phyloP scores from a whole-genome alignment of 169 alveolate genomes.

The Theileria annulata region DNA sequence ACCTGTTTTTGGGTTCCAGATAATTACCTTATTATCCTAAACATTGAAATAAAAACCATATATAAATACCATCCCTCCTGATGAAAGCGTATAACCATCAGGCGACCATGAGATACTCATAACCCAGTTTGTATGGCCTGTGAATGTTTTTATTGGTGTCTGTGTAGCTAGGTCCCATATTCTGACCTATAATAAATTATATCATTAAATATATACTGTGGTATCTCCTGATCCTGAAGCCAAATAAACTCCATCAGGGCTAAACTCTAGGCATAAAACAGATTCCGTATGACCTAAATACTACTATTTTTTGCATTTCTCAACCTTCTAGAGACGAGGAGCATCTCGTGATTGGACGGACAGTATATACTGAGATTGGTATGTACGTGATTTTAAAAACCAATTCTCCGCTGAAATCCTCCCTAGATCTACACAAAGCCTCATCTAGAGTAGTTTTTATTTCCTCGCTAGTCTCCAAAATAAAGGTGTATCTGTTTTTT shows the following conservation, averaged over 20 bases:
- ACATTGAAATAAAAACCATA: background rate
- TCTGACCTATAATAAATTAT: slow-evolving; percentile 68
- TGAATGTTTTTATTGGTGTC: slow-evolving; percentile 86
- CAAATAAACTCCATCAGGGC: slow-evolving; percentile 88
- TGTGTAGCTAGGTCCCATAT: slow-evolving; percentile 93
- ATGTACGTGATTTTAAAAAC: slow-evolving; percentile 77
- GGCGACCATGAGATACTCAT: slow-evolving; percentile 91
- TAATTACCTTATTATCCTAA: slow-evolving; percentile 49
- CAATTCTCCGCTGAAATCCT: slow-evolving; percentile 74
- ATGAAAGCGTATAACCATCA: slow-evolving; percentile 86
- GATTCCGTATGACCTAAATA: slow-evolving; percentile 86
- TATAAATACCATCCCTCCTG: slow-evolving; percentile 87
- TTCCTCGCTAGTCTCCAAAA: slow-evolving; percentile 71
- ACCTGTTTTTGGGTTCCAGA: slow-evolving; percentile 51
- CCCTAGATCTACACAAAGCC: slow-evolving; percentile 57
- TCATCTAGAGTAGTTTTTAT: slow-evolving; percentile 70
- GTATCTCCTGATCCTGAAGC: slow-evolving; percentile 95
- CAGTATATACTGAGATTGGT: slow-evolving; percentile 82
- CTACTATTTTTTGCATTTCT: background rate
- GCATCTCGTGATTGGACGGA: slow-evolving; percentile 89
- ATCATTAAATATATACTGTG: slow-evolving; percentile 58
- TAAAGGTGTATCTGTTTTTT: slow-evolving; percentile 67
- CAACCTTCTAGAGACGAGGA: slow-evolving; percentile 86
- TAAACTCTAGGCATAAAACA: slow-evolving; percentile 84
- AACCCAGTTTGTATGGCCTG: slow-evolving; percentile 94